A percentile compares a stretch with the other conserved stretches of the same genome.
Evolutionary conservation across 805 yeast species (phyloP).

Genomic region (Metschnikowia gelsemii): DNA sequence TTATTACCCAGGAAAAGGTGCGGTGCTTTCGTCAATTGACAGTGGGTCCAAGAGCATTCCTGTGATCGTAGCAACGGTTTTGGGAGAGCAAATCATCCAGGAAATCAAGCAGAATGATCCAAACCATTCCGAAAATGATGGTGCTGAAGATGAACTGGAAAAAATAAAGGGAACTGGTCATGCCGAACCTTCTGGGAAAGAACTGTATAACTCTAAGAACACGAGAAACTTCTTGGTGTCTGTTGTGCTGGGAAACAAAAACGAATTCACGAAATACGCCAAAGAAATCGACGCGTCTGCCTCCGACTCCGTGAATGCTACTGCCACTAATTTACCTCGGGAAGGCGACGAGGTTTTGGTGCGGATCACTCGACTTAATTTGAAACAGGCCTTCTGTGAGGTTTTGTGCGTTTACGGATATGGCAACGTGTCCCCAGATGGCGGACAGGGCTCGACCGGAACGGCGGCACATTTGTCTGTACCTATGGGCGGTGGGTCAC

Average conservation of each 20-base stretch:
- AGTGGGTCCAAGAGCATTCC: constrained; percentile 39
- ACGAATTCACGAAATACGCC: constrained; percentile 28
- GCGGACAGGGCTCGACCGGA: constrained; percentile 63
- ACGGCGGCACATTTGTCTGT: constrained; percentile 37
- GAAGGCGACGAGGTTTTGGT: constrained; percentile 84
- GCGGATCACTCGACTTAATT: constrained; percentile 62
- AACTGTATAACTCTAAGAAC: constrained; percentile 2
- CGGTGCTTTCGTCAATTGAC: constrained; percentile 48
- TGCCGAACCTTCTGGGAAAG: too few relatives aligned
- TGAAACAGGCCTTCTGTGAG: constrained; percentile 75
- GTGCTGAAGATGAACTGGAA: constrained; percentile 12
- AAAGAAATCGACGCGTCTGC: constrained; percentile 21
- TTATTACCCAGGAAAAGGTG: constrained; percentile 66
- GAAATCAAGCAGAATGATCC: constrained; percentile 19
- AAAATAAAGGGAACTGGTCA: too few relatives aligned
- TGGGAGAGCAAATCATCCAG: constrained; percentile 53
- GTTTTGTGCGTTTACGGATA: constrained; percentile 64
- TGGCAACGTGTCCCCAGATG: constrained; percentile 56
- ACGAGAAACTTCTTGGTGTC: constrained; percentile 28
- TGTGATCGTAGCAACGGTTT: constrained; percentile 55
- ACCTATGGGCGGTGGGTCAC: constrained; percentile 57
- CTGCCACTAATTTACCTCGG: constrained; percentile 61
- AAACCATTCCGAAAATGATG: neutral
- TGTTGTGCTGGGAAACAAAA: constrained; percentile 29
- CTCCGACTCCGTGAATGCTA: constrained; percentile 21